Conservation (phyloP, 805 yeast genomes). For the Tetrapisispora pingtungensis region DNA sequence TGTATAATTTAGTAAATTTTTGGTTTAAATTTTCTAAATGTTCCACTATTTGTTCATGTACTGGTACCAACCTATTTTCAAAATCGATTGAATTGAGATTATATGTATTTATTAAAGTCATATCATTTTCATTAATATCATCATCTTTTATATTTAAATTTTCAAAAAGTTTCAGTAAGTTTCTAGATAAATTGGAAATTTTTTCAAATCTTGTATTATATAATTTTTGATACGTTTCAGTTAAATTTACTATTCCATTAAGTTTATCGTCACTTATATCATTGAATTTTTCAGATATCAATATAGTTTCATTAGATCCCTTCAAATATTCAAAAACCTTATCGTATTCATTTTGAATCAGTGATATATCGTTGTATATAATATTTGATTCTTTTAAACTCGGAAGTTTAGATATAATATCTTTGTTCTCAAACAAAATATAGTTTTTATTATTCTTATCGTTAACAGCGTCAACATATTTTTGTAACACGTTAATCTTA, state of each 20-base stretch:
- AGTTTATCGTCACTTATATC: slow-evolving; percentile 11
- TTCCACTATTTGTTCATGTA: slow-evolving; percentile 5
- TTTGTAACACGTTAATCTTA: slow-evolving; percentile 12
- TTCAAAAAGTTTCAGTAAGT: neutral
- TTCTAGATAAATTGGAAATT: neutral
- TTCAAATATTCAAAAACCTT: slow-evolving; percentile 10
- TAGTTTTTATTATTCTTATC: slow-evolving; percentile 1
- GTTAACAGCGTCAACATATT: slow-evolving; percentile 8
- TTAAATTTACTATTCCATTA: neutral
- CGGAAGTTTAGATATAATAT: slow-evolving; percentile 14
- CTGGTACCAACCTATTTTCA: slow-evolving; percentile 1
- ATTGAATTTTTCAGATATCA: slow-evolving; percentile 14
- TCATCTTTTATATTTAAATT: neutral
- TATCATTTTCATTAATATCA: slow-evolving; percentile 10
- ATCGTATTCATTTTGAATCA: slow-evolving; percentile 5
- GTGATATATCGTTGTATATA: slow-evolving; percentile 2
- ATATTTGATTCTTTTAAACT: slow-evolving; percentile 4
- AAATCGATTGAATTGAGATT: neutral
- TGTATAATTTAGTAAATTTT: slow-evolving; percentile 17
- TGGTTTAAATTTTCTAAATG: slow-evolving; percentile 9
- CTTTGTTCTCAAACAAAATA: neutral
- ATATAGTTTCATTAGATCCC: slow-evolving; percentile 14
- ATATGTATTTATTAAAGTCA: neutral
- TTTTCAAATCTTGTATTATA: neutral
- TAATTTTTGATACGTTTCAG: neutral